phyloP scores from a whole-genome alignment of 352 stramenopile species.

The Phytopythium mirpurense region DNA sequence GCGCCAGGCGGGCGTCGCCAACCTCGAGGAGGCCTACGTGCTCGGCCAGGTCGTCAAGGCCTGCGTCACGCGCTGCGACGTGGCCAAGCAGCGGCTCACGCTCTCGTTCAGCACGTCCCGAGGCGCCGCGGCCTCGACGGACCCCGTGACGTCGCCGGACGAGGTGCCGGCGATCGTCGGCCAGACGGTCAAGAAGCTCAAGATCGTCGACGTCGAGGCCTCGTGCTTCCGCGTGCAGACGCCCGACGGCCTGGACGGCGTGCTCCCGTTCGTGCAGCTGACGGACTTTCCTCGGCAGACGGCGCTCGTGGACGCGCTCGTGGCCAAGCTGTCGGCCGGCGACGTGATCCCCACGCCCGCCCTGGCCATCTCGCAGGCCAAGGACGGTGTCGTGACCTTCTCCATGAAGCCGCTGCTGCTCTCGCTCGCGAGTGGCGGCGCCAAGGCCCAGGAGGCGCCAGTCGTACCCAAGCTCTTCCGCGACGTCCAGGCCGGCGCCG shows the following conservation, averaged over 20 bases:
- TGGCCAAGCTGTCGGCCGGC: constrained; percentile 41
- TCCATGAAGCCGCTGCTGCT: constrained; percentile 83
- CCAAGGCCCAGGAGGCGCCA: constrained; percentile 7
- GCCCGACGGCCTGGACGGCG: constrained; percentile 56
- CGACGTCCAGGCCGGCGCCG: constrained; percentile 50
- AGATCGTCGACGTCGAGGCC: constrained; percentile 60
- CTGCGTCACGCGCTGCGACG: constrained; percentile 67
- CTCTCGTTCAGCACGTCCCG: constrained; percentile 75
- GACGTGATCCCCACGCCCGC: constrained; percentile 51
- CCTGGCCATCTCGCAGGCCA: constrained; percentile 65
- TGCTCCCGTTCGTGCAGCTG: constrained; percentile 80
- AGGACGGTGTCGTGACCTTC: constrained; percentile 66
- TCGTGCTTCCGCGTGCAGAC: constrained; percentile 75
- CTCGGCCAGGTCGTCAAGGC: constrained; percentile 85
- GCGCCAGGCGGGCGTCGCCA: constrained; percentile 71
- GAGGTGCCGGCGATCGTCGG: constrained; percentile 39
- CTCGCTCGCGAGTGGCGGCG: constrained; percentile 19
- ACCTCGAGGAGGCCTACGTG: constrained; percentile 82
- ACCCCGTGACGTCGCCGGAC: constrained; percentile 15
- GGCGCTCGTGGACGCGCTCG: constrained; percentile 65
- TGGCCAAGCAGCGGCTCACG: constrained; percentile 79
- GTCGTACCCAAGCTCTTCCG: constrained; percentile 55
- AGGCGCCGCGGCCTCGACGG: constrained; percentile 8
- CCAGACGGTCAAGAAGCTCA: constrained; percentile 50
- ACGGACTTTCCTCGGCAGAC: constrained; percentile 82